Evolutionary conservation across 371 early-diverging fungal genomes (phyloP), one percentile per base, ranked within the genome.

Genomic region (Sanchytrium tribonematis): DNA sequence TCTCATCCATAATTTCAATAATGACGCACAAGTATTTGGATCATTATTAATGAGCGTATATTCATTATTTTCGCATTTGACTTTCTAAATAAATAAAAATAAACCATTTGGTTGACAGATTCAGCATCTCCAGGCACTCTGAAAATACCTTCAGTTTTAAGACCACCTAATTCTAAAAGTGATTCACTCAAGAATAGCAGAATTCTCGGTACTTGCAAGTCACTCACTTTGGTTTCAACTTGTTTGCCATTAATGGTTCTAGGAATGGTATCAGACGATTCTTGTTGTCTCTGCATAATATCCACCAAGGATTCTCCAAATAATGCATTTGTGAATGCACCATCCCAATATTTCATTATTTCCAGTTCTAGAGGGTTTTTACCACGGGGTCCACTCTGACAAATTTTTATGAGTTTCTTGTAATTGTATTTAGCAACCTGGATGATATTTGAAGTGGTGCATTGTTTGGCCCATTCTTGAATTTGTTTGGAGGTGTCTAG

Each of bases 41-140:
- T 94, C 95, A n/a, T 28, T 29, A n/a, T 27, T 69, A 74, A 68
- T 27, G 0, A 12, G 31, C 16, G 17, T 2, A n/a, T 0, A 67
- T 67, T 30, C 17, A 1, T 5, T 0, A 5, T 16, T 71, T n/a
- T 74, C 22, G 28, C 1, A 31, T 66, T 22, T 70, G 75, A 75
- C 78, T 1, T 82, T 78, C 0, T 30, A 48, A 31, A 67, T 27
- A 31, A 30, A 70, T 5, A 1, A 71, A 68, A 68, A 68, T 79
- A 68, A 79, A 88, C 87, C 82, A 88, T 74, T 66, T 82, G 82
- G 17, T 89, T 83, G 0, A 94, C 90, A 17, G 80, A 80, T 68
- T 93, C 95, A 27, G 84, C 85, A 76, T 94, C 93, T 27, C 92
- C 97, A 22, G 97, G 90, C 28, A 96, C 89, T 69, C 97, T 85